Base-by-base conservation (phyloP, 1,284 basidiomycete species). In the Vanrija sp. region DNA sequence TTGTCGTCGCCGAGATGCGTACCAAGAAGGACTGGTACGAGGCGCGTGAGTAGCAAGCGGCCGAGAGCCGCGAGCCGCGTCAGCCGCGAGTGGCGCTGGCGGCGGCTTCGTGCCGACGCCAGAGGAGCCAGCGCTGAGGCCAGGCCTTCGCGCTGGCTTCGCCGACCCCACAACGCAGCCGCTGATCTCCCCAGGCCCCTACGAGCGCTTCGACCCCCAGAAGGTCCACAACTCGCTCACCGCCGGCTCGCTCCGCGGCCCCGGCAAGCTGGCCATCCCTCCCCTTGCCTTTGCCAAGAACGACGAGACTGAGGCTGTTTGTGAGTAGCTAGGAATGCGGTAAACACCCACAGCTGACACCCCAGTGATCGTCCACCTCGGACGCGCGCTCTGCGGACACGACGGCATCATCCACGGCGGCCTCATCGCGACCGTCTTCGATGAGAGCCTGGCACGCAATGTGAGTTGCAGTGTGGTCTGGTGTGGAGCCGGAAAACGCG, bases 341-440 rank as follows among this genome's bases (percentile, higher is more conserved):
- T 8, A 31, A 16, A 8, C n/a, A 15, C 15, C 15, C 27, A 16
- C 1, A 9, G 18, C 47, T 49, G 19, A 49, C 47, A 14, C 12
- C 12, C 19, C 46, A 53, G 79, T 84, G 14, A 77, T 96, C 55
- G 57, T 91, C 2, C 94, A 97, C 69, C 79, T 96, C 8, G 94
- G 95, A 1, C 77, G 88, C 36, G 86, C 85, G 6, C 66, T 98
- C 47, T 97, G 94, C 68, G 74, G 89, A 3, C 91, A 95, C 65
- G 91, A 95, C 72, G 93, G 93, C 0, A 89, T 98, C 60, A 78
- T 97, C 2, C 95, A 98, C 69, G 95, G 95, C 0, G 95, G 95
- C 2, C 71, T 98, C 56, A 78, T 97, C 22, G 90, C 92, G 24
- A 97, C 92, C 0, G 76, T 98, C 4, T 77, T 95, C 53, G 94